Base-by-base conservation (phyloP, 2,329 filamentous ascomycete species). In the Pseudonectria foliicola region DNA sequence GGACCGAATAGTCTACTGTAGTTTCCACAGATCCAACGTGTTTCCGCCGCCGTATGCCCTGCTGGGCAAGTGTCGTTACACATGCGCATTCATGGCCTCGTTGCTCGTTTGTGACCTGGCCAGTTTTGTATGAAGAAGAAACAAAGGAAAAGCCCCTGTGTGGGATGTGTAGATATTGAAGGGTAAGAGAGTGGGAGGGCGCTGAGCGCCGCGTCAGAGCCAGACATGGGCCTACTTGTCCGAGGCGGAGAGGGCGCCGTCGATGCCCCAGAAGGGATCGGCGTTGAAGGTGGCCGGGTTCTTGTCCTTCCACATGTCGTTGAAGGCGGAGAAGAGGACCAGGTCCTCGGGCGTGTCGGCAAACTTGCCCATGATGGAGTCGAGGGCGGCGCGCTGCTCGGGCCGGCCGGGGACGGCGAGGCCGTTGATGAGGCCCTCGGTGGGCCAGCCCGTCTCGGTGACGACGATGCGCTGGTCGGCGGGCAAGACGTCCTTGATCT, bases 401-500 rank as follows among this genome's bases (percentile, higher is more conserved):
- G 68, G 62, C n/a, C 64, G 50, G 10, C 77, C 77, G 0, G 86
- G 82, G 2, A 89, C 65, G n/a, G 85, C 85, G 13, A 55, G 52
- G 3, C 77, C 75, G 54, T 92, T 89, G 34, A 68, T 40, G 10
- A 65, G 47, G 13, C 87, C 87, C 46, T 75, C 59, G 56, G 75
- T 78, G 27, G 87, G 87, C 87, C 87, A 95, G 33, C 88, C 88
- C 3, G 82, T 81, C 66, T 94, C 88, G 2, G 85, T 87, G 46
- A 93, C 78, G 25, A 90, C 67, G 23, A 84, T 71, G 29, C 71
- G 68, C 60, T 86, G 82, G 45, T 46, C 55, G 39, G 65, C 51
- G 4, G 62, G 50, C 10, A 75, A 53, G 42, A 61, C 62, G 29
- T 56, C 54, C 40, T 60, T 58, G 26, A 77, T 59, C 16, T 55